These are phyloP conservation scores for Pleurotus tuoliensis DNA, from an alignment of 768 basidiomycete genomes.

Conservation along the genomic window DNA sequence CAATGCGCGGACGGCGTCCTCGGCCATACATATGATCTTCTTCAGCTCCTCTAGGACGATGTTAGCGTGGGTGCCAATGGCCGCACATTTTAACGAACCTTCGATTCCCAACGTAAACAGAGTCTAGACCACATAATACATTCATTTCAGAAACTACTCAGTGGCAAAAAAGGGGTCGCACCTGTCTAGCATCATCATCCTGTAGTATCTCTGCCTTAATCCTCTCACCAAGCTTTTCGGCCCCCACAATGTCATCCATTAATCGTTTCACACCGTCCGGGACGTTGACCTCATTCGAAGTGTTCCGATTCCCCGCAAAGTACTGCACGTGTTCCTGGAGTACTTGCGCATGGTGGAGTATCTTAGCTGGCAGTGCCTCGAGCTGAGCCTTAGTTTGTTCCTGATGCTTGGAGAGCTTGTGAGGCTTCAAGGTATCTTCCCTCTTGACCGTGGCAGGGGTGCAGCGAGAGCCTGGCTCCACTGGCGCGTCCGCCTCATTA, in stretches of 20 bases:
- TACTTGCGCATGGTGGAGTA: conserved; percentile 24
- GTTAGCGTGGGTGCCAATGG: neutral
- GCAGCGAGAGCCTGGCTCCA: neutral
- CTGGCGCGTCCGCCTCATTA: neutral
- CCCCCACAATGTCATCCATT: conserved; percentile 29
- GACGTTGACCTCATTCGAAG: conserved; percentile 12
- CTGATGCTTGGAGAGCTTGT: conserved; percentile 15
- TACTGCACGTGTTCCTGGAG: conserved; percentile 31
- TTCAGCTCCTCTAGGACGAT: conserved; percentile 17
- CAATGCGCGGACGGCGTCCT: conserved; percentile 18
- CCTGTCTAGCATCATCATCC: conserved; percentile 28
- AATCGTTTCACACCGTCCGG: conserved; percentile 27
- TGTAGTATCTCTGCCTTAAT: conserved; percentile 28
- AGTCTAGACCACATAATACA: conserved; percentile 15
- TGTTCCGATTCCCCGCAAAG: conserved; percentile 20
- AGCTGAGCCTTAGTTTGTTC: conserved; percentile 20
- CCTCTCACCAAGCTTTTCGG: conserved; percentile 26
- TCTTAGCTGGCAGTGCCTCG: conserved; percentile 28
- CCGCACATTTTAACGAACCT: conserved; percentile 14
- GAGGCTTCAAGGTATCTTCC: neutral
- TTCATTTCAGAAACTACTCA: neutral
- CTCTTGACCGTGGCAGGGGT: neutral
- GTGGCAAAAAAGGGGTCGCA: conserved; percentile 14
- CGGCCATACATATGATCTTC: conserved; percentile 21
- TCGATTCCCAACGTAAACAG: conserved; percentile 30